Evolutionary conservation across 2,329 filamentous ascomycete genomes (phyloP), one percentile per base, ranked within the genome.

Genomic region (Dothideomycetidae sp.): DNA sequence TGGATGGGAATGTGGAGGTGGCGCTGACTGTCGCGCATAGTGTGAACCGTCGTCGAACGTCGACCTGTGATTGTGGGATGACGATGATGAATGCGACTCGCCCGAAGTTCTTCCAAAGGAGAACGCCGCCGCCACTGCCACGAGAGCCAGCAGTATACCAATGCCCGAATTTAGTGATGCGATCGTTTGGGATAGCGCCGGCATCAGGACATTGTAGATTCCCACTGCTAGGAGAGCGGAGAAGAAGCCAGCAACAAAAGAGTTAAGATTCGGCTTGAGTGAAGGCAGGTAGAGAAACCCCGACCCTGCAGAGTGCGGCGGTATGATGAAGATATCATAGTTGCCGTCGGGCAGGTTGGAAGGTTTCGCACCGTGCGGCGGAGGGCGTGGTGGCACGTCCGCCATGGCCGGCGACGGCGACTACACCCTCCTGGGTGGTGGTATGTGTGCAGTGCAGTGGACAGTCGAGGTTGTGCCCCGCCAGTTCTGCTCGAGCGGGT

Each of bases 281-380:
- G 86, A 93, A 0, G 88, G 88, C n/a, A 96, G 72, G 57, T 96
- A 94, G 17, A 96, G 66, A 59, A 94, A 94, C 21, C 88, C 88
- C 0, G 77, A 75, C 37, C 88, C 88, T 5, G 86, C 71, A 9
- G 85, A 88, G 58, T 93, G 85, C 32, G 86, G 83, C 5, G 88
- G 88, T 52, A 96, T 86, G 56, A 94, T 80, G 63, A 94, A 94
- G 54, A 96, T 93, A 64, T 96, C 88, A 60, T 93, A 96, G 55
- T 90, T 92, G 39, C 88, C 86, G 1, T 81, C 70, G 2, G 88
- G 88, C 33, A 94, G 66, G 40, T 81, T 79, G 16, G 66, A 64
- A n/a, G 57, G 54, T 26, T 73, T 68, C 36, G 73, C 68, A 59
- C 85, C 84, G 62, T 93, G 85, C 45, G 83, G 84, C 54, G 85